Evolutionary conservation across 192 early-diverging fungal genomes (phyloP).

Genomic region (Phlyctochytrium planicorne): DNA sequence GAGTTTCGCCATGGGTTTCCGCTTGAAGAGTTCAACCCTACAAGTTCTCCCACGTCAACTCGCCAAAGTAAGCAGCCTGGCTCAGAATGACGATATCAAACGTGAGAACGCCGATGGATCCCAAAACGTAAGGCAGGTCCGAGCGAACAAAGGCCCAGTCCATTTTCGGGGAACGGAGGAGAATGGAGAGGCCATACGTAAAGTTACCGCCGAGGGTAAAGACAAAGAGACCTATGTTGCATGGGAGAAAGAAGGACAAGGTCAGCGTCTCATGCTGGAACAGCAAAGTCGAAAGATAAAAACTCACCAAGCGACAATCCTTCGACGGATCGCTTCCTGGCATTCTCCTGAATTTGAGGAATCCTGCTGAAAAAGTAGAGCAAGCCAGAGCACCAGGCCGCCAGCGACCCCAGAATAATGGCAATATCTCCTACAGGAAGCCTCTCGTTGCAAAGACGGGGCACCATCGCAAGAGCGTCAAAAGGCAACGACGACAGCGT

Average conservation of each 20-base stretch:
- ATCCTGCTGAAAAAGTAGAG: slow-evolving; percentile 40
- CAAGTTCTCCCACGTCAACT: slow-evolving; percentile 9
- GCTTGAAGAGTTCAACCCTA: too few species aligned
- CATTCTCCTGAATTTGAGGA: slow-evolving; percentile 43
- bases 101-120: slow-evolving; percentile 32
- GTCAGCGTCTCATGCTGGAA: not conserved
- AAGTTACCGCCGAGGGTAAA: slow-evolving; percentile 46
- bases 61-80: slow-evolving; percentile 17
- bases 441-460: slow-evolving; percentile 7
- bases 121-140: slow-evolving; percentile 44
- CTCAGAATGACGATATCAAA: slow-evolving; percentile 41
- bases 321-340: slow-evolving; percentile 31
- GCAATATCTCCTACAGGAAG: slow-evolving; percentile 3
- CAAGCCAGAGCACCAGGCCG: slow-evolving; percentile 42
- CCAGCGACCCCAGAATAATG: slow-evolving; percentile 22
- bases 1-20: too few species aligned
- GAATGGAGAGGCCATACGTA: slow-evolving; percentile 34
- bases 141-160: slow-evolving; percentile 29
- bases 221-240: slow-evolving; percentile 23
- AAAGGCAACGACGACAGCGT: not conserved
- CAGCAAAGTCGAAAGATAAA: not conserved
- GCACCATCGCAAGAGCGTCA: not conserved
- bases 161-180: slow-evolving; percentile 28
- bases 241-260: not conserved
- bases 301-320: slow-evolving; percentile 28